These are phyloP conservation scores for Amaranthus tricolor DNA, from an alignment of 179 eudicot genomes.

Conservation along the genomic window DNA sequence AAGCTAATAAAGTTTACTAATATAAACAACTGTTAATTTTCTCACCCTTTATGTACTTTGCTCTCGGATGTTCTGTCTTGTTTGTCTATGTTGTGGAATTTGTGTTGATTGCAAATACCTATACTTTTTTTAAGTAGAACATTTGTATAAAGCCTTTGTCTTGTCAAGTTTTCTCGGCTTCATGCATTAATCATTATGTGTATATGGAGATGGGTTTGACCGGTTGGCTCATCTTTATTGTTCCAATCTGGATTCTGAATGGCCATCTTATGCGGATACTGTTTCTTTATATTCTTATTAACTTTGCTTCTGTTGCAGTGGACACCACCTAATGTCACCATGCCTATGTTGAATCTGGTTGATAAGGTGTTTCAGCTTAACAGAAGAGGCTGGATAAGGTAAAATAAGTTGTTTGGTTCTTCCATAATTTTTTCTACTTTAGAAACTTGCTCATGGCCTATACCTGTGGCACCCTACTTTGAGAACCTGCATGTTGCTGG, in stretches of 20 bases:
- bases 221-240: not conserved
- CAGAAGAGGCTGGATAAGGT: slow-evolving; percentile 98
- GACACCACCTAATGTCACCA: slow-evolving; percentile 88
- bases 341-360: slow-evolving; percentile 86
- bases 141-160: not conserved
- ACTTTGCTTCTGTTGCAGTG: slow-evolving; percentile 61
- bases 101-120: not conserved
- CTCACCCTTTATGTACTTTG: not conserved
- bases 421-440: not conserved
- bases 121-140: not conserved
- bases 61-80: not conserved
- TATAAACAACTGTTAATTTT: not conserved
- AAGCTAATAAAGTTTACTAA: not conserved
- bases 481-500: not conserved
- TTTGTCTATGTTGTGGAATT: not conserved
- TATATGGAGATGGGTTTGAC: not conserved
- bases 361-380: slow-evolving; percentile 95
- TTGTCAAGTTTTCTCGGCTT: slow-evolving; percentile 1
- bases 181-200: not conserved
- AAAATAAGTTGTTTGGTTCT: slow-evolving; percentile 20
- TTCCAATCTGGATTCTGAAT: not conserved
- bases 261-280: not conserved
- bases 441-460: not conserved
- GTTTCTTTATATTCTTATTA: slow-evolving; percentile 16
- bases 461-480: not conserved